Conservation (phyloP, 768 basidiomycete genomes). For the Leccinum aurantiacum region DNA sequence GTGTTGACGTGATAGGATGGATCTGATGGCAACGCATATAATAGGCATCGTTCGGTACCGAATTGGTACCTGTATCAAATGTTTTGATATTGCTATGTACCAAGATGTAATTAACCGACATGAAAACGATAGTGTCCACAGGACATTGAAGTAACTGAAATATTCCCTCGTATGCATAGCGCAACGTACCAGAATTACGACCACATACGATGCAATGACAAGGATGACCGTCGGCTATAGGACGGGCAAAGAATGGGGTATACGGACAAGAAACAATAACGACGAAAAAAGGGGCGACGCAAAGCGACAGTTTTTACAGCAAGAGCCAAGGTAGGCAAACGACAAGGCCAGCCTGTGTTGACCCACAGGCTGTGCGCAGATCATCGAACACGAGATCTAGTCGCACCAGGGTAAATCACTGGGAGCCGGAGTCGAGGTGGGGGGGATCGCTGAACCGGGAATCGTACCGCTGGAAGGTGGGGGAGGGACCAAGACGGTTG, state of each 20-base stretch:
- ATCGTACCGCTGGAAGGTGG: slow-evolving; percentile 36
- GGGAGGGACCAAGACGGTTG: slow-evolving; percentile 43
- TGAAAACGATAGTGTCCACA: slow-evolving; percentile 8
- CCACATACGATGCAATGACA: slow-evolving; percentile 22
- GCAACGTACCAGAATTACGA: slow-evolving; percentile 28
- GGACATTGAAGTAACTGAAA: slow-evolving; percentile 12
- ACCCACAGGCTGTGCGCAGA: slow-evolving; percentile 14
- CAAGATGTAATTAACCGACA: background rate
- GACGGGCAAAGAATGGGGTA: slow-evolving; percentile 24
- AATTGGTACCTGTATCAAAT: background rate
- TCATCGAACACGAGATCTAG: slow-evolving; percentile 24
- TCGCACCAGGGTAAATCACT: slow-evolving; percentile 52
- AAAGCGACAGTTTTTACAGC: slow-evolving; percentile 1
- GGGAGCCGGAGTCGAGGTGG: slow-evolving; percentile 29
- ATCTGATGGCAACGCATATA: background rate
- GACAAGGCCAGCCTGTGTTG: slow-evolving; percentile 30
- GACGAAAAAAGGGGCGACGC: slow-evolving; percentile 5
- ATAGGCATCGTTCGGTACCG: background rate
- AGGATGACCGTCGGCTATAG: slow-evolving; percentile 6
- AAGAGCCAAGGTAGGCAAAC: slow-evolving; percentile 12
- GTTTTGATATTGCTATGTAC: background rate
- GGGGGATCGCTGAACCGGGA: slow-evolving; percentile 32
- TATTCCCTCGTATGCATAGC: slow-evolving; percentile 24
- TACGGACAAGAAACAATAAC: slow-evolving; percentile 9
- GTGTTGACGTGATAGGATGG: background rate